Evolutionary conservation across 225 moss, liverwort and hornwort species (phyloP).

Genomic region (Pseudisothecium myosuroides): DNA sequence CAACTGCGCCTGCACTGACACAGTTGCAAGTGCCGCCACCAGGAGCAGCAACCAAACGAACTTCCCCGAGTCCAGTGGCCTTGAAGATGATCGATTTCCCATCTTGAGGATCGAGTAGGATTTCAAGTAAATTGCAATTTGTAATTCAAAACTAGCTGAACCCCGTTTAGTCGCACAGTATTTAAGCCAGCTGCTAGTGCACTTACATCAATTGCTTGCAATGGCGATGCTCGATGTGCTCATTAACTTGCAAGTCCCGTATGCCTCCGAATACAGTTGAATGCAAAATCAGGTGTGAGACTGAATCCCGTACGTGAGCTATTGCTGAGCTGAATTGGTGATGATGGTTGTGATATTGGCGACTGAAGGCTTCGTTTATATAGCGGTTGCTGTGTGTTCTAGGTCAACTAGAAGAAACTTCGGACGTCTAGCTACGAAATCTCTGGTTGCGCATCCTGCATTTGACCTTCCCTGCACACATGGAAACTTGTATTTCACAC

Average conservation of each 20-base stretch:
- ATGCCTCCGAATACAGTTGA: neutral
- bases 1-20: neutral
- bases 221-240: neutral
- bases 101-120: neutral
- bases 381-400: neutral
- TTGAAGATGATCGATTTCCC: neutral
- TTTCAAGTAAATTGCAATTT: neutral
- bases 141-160: neutral
- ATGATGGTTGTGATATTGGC: neutral
- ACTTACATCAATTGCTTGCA: neutral
- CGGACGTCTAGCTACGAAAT: neutral
- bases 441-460: neutral
- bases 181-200: neutral
- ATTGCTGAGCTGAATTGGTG: neutral
- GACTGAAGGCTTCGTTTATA: neutral
- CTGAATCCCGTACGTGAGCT: neutral
- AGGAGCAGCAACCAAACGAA: neutral
- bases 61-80: no score
- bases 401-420: neutral
- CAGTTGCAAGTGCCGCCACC: neutral
- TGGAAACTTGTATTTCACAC: neutral
- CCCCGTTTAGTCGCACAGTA: no score
- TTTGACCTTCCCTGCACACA: neutral
- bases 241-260: neutral
- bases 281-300: neutral